Conservation (phyloP, 2,329 filamentous ascomycete species). For the Gaeumannomyces sp. region DNA sequence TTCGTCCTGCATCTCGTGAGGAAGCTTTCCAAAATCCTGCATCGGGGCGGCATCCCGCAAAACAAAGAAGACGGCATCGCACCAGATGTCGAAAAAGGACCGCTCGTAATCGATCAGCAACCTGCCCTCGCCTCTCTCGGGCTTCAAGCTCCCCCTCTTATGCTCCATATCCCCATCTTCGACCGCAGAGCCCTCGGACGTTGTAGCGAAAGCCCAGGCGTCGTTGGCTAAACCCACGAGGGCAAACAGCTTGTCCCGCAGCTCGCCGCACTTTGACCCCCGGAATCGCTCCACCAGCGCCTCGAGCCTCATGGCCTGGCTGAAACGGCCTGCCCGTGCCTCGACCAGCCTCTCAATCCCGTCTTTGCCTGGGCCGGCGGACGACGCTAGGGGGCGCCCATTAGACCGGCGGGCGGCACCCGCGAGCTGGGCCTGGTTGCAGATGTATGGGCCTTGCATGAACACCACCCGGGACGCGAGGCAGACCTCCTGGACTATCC, state of each 20-base stretch:
- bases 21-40: constrained; percentile 3
- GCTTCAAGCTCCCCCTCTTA: neutral
- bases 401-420: too few species aligned
- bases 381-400: too few species aligned
- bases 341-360: constrained; percentile 11
- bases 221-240: constrained; percentile 12
- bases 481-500: constrained; percentile 17
- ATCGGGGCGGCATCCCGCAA: constrained; percentile 9
- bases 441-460: constrained; percentile 12
- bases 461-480: constrained; percentile 13
- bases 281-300: constrained; percentile 13
- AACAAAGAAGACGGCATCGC: constrained; percentile 11
- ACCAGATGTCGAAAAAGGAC: constrained; percentile 16
- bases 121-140: constrained; percentile 6
- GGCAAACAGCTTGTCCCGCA: constrained; percentile 15
- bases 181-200: too few species aligned
- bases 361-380: neutral
- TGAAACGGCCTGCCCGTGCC: constrained; percentile 10
- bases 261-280: constrained; percentile 12
- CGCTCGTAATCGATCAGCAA: constrained; percentile 13
- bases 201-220: neutral
- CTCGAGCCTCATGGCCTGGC: constrained; percentile 13
- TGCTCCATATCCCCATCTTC: too few species aligned
- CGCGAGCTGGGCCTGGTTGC: constrained; percentile 11
- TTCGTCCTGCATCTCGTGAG: constrained; percentile 10